Percentiles rank a stretch among this genome's conserved stretches.
phyloP scores from a whole-genome alignment of 1,139 yeast genomes.

The Schizosaccharomyces versatilis region DNA sequence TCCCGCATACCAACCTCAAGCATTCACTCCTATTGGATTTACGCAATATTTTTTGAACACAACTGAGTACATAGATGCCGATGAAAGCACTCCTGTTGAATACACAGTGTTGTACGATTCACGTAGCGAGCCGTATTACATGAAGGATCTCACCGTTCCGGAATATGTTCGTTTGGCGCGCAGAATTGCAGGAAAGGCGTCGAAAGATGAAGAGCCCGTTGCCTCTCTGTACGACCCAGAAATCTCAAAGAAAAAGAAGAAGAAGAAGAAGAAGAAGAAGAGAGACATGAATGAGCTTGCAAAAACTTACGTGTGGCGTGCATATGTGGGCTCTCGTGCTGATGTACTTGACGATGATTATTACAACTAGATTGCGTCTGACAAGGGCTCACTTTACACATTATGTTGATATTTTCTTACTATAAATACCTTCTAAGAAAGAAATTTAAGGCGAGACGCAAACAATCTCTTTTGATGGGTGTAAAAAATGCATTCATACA shows the following conservation, averaged over 20 bases:
- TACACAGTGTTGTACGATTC: slow-evolving; percentile 45
- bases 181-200: background rate
- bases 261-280: background rate
- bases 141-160: slow-evolving; percentile 33
- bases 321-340: background rate
- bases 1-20: slow-evolving; percentile 52
- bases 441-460: too few relatives aligned
- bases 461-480: too few relatives aligned
- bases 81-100: background rate
- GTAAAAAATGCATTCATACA: too few relatives aligned
- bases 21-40: slow-evolving; percentile 49
- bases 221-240: background rate
- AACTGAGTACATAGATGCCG: slow-evolving; percentile 30
- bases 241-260: background rate
- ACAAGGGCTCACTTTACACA: too few relatives aligned
- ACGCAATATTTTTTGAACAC: slow-evolving; percentile 49
- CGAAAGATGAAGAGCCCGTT: background rate
- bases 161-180: background rate
- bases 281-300: background rate
- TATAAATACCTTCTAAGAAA: too few relatives aligned
- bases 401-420: too few relatives aligned
- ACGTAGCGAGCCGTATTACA: slow-evolving; percentile 32
- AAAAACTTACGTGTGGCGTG: background rate
- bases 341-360: background rate
- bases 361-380: background rate